Base-by-base conservation (phyloP, 2,329 filamentous ascomycete genomes). In the Alternaria brassicicola region DNA sequence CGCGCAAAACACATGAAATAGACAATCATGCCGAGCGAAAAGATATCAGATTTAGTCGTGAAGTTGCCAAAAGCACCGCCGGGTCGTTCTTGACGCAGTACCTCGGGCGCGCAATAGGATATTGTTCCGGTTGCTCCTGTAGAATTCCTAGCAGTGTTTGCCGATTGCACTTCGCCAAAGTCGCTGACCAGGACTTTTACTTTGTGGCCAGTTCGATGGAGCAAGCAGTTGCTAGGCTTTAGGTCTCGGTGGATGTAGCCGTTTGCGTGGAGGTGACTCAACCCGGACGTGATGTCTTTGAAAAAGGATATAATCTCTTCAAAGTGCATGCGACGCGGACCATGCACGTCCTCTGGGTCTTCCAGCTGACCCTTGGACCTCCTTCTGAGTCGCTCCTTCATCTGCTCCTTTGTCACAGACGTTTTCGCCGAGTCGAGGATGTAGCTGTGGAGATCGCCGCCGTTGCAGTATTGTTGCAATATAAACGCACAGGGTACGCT, bases 231-330 rank as follows among this genome's bases (percentile, higher is more conserved):
- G 75, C 90, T 95, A 2, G 95, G 95, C 76, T 99, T 99, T 25
- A 99, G 83, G 75, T 99, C 95, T 55, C 95, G 88, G 73, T 99
- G 95, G 26, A 99, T 96, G 76, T 97, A 99, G 65, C 93, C 94
- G 67, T 94, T 91, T 2, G 85, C 85, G 71, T 99, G 95, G 0
- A 99, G 84, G 73, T 97, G 94, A 42, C 92, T 90, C 17, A 99
- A 82, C 0, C 95, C 95, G 0, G 92, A 93, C 0, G 94, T 95
- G 61, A 99, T 94, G 73, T 99, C 95, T 71, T 89, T 91, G 82
- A 99, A 99, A 62, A 98, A 90, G 0, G 93, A 96, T 77, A 96
- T 97, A 23, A 99, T 98, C 69, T 98, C 91, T 59, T 98, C 94
- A 59, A 97, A 91, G 0, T 87, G 84, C 42, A 92, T 83, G 26